These are phyloP conservation scores for Lecanicillium sp. DNA, from an alignment of 2,329 filamentous ascomycete genomes.

Conservation along the genomic window DNA sequence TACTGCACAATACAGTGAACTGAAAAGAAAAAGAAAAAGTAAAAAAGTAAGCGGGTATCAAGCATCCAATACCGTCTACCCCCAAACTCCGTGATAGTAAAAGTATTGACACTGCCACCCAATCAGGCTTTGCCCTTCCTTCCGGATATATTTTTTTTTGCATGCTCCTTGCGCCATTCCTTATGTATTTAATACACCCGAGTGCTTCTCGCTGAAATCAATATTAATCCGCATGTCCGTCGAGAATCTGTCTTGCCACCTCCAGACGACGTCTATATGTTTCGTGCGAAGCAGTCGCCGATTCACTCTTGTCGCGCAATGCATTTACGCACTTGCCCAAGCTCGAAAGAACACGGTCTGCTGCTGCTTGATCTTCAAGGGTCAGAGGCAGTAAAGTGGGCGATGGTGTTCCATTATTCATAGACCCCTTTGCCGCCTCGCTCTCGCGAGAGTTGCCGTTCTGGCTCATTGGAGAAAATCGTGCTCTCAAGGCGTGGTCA, in stretches of 20 bases:
- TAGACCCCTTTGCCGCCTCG: constrained; percentile 1
- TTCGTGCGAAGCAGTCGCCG: constrained; percentile 44
- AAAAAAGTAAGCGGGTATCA: constrained; percentile 7
- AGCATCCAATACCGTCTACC: constrained; percentile 1
- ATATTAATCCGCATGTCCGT: constrained; percentile 41
- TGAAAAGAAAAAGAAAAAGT: constrained; percentile 7
- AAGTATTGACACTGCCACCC: too few relatives aligned
- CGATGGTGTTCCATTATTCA: neutral
- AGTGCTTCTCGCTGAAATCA: too few relatives aligned
- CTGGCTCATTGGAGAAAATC: constrained; percentile 1
- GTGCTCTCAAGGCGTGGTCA: constrained; percentile 32
- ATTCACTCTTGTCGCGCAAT: constrained; percentile 45
- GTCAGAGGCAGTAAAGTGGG: constrained; percentile 1
- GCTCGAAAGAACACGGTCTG: constrained; percentile 51
- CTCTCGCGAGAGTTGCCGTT: constrained; percentile 6
- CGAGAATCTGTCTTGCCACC: constrained; percentile 62
- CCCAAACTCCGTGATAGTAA: constrained; percentile 3
- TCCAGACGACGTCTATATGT: constrained; percentile 66
- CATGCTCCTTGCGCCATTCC: constrained; percentile 2
- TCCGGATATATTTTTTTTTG: too few relatives aligned
- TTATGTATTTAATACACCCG: neutral
- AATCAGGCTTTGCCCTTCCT: too few relatives aligned
- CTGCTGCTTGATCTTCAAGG: constrained; percentile 48
- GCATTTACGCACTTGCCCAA: constrained; percentile 53
- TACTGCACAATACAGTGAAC: constrained; percentile 3